Evolutionary conservation across 106 monocot genomes (phyloP), one percentile per base, ranked within the genome.

Genomic region (Gastrodia elata): DNA sequence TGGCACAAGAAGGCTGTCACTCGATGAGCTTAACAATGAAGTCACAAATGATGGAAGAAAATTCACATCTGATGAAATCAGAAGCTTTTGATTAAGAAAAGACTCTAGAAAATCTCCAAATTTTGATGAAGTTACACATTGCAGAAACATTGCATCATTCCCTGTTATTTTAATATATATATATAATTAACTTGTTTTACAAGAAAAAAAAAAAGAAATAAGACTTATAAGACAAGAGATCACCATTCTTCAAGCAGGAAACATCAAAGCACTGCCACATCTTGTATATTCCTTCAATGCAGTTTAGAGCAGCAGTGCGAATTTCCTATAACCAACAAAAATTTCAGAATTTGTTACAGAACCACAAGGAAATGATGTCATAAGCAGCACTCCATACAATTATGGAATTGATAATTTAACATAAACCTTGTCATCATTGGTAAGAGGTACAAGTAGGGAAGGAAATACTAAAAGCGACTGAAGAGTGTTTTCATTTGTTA

Each of bases 361-460:
- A 67, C 38, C 36, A 27, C 67, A 67, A 67, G n/a, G n/a, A 65
- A 75, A 35, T 3, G 35, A 35, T 65, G 33, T 20, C 1, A 38
- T 6, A 32, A 61, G 14, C 61, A 1, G 57, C 32, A 61, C 35
- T 20, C 14, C 20, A 24, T 38, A 67, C 35, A 65, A 67, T 61
- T 61, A 67, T n/a, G 4, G 38, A 37, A 37, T 61, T 61, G 10
- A 67, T 2, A n/a, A 37, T 18, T 35, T 5, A 36, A 8, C 26
- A 18, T 27, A 44, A 52, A 97, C 96, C 96, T 92, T 92, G 73
- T 84, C 72, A 77, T 48, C 36, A 72, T 73, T 84, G 61, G 88
- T 75, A 78, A 97, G 90, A 74, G 92, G 92, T 73, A 93, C 70
- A 10, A 97, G 80, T 75, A 97, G 77, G 26, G 84, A 84, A 77